A percentile compares a stretch with the other conserved stretches of the same genome.
Conservation (phyloP, 2,329 filamentous ascomycete genomes). For the Diaporthe vexans region DNA sequence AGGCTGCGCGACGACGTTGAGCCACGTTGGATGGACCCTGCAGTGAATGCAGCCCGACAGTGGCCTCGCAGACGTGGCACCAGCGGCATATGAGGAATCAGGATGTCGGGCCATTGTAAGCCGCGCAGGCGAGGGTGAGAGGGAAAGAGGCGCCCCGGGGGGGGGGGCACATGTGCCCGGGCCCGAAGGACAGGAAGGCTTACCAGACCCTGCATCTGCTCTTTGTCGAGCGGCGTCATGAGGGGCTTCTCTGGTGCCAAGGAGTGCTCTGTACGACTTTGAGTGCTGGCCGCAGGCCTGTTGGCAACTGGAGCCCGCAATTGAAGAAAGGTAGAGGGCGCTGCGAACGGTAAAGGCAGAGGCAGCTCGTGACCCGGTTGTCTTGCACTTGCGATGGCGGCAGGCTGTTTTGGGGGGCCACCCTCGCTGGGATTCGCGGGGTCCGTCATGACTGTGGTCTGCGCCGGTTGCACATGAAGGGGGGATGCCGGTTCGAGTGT, state of each 20-base stretch:
- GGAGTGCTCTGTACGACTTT: slow-evolving; percentile 53
- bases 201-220: slow-evolving; percentile 85
- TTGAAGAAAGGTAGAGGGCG: slow-evolving; percentile 70
- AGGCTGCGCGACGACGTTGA: slow-evolving; percentile 32
- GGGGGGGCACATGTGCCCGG: slow-evolving; percentile 40
- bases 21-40: slow-evolving; percentile 27
- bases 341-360: slow-evolving; percentile 69
- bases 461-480: slow-evolving; percentile 32
- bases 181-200: slow-evolving; percentile 50
- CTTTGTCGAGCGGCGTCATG: slow-evolving; percentile 76
- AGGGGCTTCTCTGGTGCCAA: slow-evolving; percentile 52
- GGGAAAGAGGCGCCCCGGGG: slow-evolving; percentile 32
- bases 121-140: slow-evolving; percentile 27
- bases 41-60: slow-evolving; percentile 31
- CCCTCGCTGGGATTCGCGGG: slow-evolving; percentile 45
- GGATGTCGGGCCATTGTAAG: slow-evolving; percentile 14
- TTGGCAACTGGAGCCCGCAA: slow-evolving; percentile 39
- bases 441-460: slow-evolving; percentile 40
- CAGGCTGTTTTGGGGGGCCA: slow-evolving; percentile 42
- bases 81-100: slow-evolving; percentile 32
- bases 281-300: slow-evolving; percentile 42
- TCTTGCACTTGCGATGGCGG: slow-evolving; percentile 44
- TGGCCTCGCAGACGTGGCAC: slow-evolving; percentile 39
- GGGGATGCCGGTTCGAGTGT: slow-evolving; percentile 35
- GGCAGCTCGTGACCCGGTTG: slow-evolving; percentile 63